phyloP scores from a whole-genome alignment of 257 asterid species.

The Solanum dulcamara region DNA sequence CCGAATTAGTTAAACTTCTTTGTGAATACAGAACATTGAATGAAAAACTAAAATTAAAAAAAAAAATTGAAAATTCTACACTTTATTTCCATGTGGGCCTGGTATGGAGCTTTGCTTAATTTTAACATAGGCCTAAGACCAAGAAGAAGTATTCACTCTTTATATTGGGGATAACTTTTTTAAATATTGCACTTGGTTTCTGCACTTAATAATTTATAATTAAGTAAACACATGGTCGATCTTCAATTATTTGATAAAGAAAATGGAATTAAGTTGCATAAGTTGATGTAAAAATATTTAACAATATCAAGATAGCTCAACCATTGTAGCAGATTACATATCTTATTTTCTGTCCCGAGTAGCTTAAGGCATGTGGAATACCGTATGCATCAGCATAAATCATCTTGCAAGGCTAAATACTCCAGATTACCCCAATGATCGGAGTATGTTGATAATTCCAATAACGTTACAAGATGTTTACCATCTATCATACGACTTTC shows the following conservation, averaged over 20 bases:
- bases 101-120: background rate
- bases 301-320: background rate
- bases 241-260: background rate
- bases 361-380: background rate
- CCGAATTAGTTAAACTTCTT: background rate
- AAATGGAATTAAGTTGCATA: background rate
- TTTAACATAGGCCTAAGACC: background rate
- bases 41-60: too few relatives aligned
- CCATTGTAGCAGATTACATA: background rate
- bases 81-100: background rate
- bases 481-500: background rate
- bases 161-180: background rate
- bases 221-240: background rate
- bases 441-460: background rate
- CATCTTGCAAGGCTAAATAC: background rate
- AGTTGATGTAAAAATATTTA: background rate
- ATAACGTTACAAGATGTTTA: background rate
- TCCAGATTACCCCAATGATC: background rate
- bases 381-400: background rate
- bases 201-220: background rate
- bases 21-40: too few relatives aligned
- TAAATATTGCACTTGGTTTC: background rate
- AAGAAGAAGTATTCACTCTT: background rate
- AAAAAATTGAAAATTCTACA: too few relatives aligned
- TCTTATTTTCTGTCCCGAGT: background rate